These are phyloP conservation scores for Clarireedia sp. DNA, from an alignment of 2,329 filamentous ascomycete genomes.

Conservation along the genomic window DNA sequence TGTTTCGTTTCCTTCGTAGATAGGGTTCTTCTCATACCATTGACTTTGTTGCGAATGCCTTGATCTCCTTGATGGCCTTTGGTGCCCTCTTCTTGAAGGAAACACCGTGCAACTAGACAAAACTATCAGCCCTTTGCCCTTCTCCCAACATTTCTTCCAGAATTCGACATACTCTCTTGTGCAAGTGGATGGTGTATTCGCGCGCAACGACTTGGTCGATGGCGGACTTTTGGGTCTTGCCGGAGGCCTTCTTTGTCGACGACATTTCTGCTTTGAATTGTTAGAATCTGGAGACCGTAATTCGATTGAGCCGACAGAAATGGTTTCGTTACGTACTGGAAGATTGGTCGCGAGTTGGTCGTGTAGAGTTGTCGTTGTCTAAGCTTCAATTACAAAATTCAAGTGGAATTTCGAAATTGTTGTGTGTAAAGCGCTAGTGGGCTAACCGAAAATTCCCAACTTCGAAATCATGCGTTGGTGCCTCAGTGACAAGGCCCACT, in stretches of 20 bases:
- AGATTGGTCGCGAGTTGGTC: conserved; percentile 21
- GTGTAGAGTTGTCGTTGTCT: conserved; percentile 19
- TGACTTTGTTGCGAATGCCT: conserved; percentile 81
- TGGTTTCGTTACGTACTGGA: conserved; percentile 18
- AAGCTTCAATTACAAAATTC: not conserved
- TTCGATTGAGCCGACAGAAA: conserved; percentile 7
- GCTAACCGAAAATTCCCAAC: conserved; percentile 6
- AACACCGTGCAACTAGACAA: conserved; percentile 79
- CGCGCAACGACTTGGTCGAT: conserved; percentile 98
- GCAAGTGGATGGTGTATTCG: conserved; percentile 99
- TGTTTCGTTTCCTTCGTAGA: not conserved
- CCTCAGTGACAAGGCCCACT: not conserved
- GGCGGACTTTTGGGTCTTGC: conserved; percentile 76
- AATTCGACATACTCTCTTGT: conserved; percentile 83
- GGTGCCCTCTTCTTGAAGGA: conserved; percentile 99
- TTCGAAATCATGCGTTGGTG: not conserved
- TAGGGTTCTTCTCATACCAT: conserved; percentile 64
- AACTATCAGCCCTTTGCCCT: conserved; percentile 39
- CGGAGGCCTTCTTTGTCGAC: conserved; percentile 59
- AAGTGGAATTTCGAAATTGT: conserved; percentile 16
- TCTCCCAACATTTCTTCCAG: conserved; percentile 1
- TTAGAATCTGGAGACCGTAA: conserved; percentile 3
- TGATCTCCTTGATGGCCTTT: conserved; percentile 99
- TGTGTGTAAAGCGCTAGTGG: conserved; percentile 9
- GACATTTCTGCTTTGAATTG: conserved; percentile 46